Conservation (phyloP, 345 rosid species). For the Gossypium herbaceum region DNA sequence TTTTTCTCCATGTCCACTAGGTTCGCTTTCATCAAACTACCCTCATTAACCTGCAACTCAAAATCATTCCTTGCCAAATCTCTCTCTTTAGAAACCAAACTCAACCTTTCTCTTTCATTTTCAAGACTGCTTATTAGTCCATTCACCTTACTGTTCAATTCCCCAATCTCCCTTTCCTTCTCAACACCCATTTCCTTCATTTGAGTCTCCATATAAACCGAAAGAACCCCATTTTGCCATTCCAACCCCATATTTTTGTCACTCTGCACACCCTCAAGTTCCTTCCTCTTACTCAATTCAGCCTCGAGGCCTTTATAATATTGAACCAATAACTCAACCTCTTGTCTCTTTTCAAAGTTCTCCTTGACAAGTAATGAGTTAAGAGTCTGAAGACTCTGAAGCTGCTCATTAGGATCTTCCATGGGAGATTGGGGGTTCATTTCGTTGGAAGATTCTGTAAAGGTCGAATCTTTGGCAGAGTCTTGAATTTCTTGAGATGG, state of each 20-base stretch:
- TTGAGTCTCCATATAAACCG: conserved; percentile 34
- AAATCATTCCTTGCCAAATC: conserved; percentile 34
- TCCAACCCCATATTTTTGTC: conserved; percentile 40
- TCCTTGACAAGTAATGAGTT: conserved; percentile 55
- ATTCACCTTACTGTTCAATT: conserved; percentile 29
- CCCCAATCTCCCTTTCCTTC: conserved; percentile 35
- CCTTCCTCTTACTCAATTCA: conserved; percentile 40
- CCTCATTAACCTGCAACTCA: conserved; percentile 29
- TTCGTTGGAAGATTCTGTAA: conserved; percentile 14
- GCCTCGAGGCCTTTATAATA: conserved; percentile 40
- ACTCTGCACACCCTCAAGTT: conserved; percentile 30
- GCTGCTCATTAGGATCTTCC: conserved; percentile 44
- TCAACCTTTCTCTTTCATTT: conserved; percentile 28
- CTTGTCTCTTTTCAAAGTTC: conserved; percentile 44
- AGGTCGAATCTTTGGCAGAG: conserved; percentile 2
- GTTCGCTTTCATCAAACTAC: conserved; percentile 28
- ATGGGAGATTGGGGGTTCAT: conserved; percentile 15
- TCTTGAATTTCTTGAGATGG: conserved; percentile 6
- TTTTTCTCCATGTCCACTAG: conserved; percentile 38
- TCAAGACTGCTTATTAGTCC: conserved; percentile 31
- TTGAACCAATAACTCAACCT: conserved; percentile 41
- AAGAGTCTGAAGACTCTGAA: conserved; percentile 52
- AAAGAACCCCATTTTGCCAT: conserved; percentile 37
- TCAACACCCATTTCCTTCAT: conserved; percentile 38
- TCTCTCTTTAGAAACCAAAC: conserved; percentile 37